Base-by-base conservation (phyloP, 805 yeast species). In the Ogataea paradorogensis region DNA sequence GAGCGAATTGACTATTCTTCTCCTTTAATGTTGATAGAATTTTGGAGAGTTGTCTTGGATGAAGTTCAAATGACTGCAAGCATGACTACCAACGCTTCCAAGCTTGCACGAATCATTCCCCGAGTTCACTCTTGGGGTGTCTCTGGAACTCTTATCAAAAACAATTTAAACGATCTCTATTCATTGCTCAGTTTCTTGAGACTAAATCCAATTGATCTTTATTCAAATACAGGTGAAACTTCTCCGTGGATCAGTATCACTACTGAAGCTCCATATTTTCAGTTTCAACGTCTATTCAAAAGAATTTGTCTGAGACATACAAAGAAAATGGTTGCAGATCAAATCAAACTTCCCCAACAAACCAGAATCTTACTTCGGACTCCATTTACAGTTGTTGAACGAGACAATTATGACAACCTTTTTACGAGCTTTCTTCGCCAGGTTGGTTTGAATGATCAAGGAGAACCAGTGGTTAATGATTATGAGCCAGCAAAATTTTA, bases 121-220 rank as follows among this genome's bases (percentile, higher is more conserved):
- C 70, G 96, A 37, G 75, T 78, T 32, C 97, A 93, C 63, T 80
- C 96, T 0, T 93, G 98, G 98, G 97, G 95, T 11, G 96, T 90
- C 0, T 86, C 96, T 1, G 99, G 99, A 6, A 93, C 99, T 0
- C 95, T 97, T 0, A 82, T 89, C 11, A 79, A 81, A 48, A 75
- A 74, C 46, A 71, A 77, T 27, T 62, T 84, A 29, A 59, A 69
- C 23, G 96, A 91, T 59, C 67, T 90, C 33, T 78, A 74, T 30
- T 83, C 95, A 0, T 70, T 88, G 5, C 56, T 90, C 24, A 72
- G 77, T 10, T 91, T 87, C 53, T 59, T 89, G 44, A 69, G 81
- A 46, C 58, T 78, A 11, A 65, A 69, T 26, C 99, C 98, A 0
- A 84, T 87, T 48, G 67, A 67, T 37, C 26, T 27, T 18, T 46